These are phyloP conservation scores for Xylaria sp. DNA, from an alignment of 2,329 filamentous ascomycete species.

Conservation along the genomic window DNA sequence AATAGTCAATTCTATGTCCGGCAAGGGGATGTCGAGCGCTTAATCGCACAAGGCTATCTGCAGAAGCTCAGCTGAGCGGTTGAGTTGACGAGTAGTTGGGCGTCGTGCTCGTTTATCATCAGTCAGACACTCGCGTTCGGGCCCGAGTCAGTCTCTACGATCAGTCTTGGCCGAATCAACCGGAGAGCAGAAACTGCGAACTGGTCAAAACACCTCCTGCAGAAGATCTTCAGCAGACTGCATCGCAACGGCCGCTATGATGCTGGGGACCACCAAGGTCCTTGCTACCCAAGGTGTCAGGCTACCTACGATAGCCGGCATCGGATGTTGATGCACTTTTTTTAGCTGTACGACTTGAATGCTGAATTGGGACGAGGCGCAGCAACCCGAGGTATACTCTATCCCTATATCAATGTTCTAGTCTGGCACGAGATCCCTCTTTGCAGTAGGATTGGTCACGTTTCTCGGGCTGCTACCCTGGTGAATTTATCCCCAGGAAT, in stretches of 20 bases:
- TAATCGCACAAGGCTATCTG: constrained; percentile 94
- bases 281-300: not conserved
- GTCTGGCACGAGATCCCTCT: not conserved
- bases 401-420: not conserved
- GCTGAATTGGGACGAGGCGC: constrained; percentile 13
- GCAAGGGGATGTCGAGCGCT: constrained; percentile 91
- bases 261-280: not conserved
- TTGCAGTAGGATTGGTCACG: constrained; percentile 20
- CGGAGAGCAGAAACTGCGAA: not conserved
- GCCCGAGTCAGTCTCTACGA: not conserved
- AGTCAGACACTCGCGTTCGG: not conserved
- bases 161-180: not conserved
- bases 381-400: not conserved
- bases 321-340: constrained; percentile 18
- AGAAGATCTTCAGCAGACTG: not conserved
- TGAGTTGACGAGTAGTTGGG: not conserved
- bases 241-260: not conserved
- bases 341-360: constrained; percentile 15
- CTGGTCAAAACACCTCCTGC: not conserved
- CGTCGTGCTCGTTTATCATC: not conserved
- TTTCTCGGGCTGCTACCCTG: constrained; percentile 5
- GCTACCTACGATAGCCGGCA: constrained; percentile 10
- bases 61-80: constrained; percentile 83
- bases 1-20: constrained; percentile 98
- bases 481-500: constrained; percentile 2